Evolutionary conservation across 192 early-diverging fungal species (phyloP), one percentile per base, ranked within the genome.

Genomic region (Podila epicladia): DNA sequence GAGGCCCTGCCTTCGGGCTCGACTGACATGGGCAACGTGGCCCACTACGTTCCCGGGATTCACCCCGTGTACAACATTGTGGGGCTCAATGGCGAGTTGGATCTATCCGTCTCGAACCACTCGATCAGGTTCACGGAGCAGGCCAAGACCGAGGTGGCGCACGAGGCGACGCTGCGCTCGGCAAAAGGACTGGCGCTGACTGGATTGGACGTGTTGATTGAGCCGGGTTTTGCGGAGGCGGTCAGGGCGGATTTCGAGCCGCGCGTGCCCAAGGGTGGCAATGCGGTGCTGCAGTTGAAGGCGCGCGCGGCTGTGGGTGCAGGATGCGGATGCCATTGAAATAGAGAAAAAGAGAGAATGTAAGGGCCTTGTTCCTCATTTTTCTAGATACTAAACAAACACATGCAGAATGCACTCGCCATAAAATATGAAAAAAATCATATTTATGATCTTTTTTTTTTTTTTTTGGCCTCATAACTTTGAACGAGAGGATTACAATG

Each of bases 51-150:
- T 19, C 74, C 74, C 7, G 68, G 74, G 11, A 77, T 77, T 58
- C 74, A 77, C 38, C 74, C 74, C 0, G 63, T 77, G 26, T 77
- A 58, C 48, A 58, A 66, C 35, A 77, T 77, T 61, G 55, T 60
- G n/a, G 58, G 74, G 53, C 68, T 89, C 60, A 60, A 72, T 0
- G 72, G 84, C 28, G 82, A 84, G 15, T 87, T 89, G 48, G 84
- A 88, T 35, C 86, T 85, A 1, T 84, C 87, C 13, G 82, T 86
- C 53, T 78, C 84, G 0, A 91, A 89, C 59, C 94, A 95, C 60
- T 91, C 94, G 0, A 70, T 77, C 17, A 87, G 86, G 62, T 95
- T 95, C 61, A 82, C 88, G 6, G 72, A 84, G 48, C 87, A 77
- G 5, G 91, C 92, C 0, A 82, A 86, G 71, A 89, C 91, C 0